A percentile compares a stretch with the other conserved stretches of the same genome.
phyloP scores from a whole-genome alignment of 768 basidiomycete species.

The Clathrus columnatus region DNA sequence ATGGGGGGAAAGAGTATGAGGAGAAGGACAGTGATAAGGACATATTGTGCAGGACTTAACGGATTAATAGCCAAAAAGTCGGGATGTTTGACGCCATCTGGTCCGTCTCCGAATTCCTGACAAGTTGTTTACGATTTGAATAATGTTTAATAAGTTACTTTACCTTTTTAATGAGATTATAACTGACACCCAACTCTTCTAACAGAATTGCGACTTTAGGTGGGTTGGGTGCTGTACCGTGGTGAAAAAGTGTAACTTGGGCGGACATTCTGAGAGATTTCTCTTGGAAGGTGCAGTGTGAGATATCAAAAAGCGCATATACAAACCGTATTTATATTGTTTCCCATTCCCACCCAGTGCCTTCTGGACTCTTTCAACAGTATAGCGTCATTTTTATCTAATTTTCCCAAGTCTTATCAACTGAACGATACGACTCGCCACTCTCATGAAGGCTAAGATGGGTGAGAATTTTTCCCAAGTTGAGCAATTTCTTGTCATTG shows the following conservation, averaged over 20 bases:
- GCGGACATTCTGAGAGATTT: neutral
- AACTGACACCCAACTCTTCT: conserved; percentile 1
- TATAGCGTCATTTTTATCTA: too few species aligned
- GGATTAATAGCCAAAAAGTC: conserved; percentile 5
- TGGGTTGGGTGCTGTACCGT: neutral
- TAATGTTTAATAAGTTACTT: neutral
- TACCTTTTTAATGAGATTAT: neutral
- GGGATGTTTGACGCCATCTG: neutral
- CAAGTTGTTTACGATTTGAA: neutral
- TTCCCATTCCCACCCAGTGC: too few species aligned
- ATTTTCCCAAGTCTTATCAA: too few species aligned
- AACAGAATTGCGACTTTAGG: conserved; percentile 1
- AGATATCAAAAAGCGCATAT: too few species aligned
- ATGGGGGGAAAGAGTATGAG: neutral
- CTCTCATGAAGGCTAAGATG: too few species aligned
- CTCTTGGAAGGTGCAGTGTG: too few species aligned
- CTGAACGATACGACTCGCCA: too few species aligned
- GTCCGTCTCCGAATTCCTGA: conserved; percentile 5
- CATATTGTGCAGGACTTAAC: too few species aligned
- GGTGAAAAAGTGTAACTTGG: neutral
- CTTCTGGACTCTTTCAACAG: too few species aligned
- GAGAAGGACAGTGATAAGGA: neutral
- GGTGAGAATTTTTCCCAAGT: too few species aligned
- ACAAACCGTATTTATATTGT: too few species aligned
- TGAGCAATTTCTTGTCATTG: too few species aligned